phyloP scores from a whole-genome alignment of 2,329 filamentous ascomycete genomes.

The Cordyceps sp. region DNA sequence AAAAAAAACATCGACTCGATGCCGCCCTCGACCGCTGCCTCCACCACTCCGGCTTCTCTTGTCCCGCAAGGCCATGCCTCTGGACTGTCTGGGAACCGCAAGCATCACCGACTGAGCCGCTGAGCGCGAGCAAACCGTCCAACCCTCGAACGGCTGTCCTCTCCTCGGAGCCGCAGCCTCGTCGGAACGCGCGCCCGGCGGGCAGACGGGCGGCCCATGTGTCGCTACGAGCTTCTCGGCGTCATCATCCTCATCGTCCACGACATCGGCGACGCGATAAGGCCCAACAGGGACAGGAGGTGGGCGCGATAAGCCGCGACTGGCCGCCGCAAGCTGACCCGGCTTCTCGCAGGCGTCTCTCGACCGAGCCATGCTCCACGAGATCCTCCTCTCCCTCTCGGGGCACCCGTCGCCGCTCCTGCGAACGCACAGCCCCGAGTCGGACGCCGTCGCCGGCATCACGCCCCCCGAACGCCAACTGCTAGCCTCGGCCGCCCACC shows the following conservation, averaged over 20 bases:
- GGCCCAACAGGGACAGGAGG: constrained; percentile 15
- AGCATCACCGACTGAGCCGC: no score
- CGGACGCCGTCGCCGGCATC: constrained; percentile 30
- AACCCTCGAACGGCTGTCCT: no score
- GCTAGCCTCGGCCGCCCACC: constrained; percentile 56
- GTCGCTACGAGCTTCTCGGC: constrained; percentile 35
- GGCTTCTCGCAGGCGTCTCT: neutral
- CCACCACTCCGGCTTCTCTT: no score
- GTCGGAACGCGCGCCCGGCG: no score
- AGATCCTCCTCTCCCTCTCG: constrained; percentile 91
- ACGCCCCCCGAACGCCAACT: constrained; percentile 74
- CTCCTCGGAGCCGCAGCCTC: no score
- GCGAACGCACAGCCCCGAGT: constrained; percentile 31
- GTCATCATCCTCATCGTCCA: constrained; percentile 29
- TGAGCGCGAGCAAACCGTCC: no score
- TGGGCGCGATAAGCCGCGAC: constrained; percentile 1
- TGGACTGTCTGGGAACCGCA: no score
- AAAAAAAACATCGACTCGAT: no score
- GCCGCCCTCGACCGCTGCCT: no score
- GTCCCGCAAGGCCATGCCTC: no score
- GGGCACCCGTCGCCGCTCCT: constrained; percentile 86
- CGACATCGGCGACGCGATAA: constrained; percentile 23
- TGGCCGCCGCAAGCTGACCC: neutral
- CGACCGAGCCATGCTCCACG: constrained; percentile 64
- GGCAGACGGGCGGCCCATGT: constrained; percentile 29